Percentiles rank a stretch among this genome's conserved stretches.
Conservation (phyloP, 2,329 filamentous ascomycete species). For the Colletotrichum lupini region DNA sequence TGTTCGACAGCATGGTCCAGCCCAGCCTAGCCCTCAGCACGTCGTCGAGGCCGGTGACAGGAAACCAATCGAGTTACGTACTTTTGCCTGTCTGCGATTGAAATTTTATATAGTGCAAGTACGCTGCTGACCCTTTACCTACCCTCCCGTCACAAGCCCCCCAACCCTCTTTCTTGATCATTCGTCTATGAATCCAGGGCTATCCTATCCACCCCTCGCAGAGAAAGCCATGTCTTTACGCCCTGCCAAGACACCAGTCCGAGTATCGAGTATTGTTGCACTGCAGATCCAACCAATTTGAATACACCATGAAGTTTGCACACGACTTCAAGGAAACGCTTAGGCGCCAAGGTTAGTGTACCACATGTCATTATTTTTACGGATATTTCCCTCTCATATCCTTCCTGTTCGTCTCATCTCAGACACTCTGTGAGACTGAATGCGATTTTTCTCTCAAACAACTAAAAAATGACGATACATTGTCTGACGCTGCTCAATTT, state of each 20-base stretch:
- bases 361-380: background rate
- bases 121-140: background rate
- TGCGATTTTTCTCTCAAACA: background rate
- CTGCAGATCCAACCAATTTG: background rate
- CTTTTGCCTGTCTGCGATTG: background rate
- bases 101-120: slow-evolving; percentile 22
- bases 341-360: slow-evolving; percentile 63
- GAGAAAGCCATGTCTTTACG: slow-evolving; percentile 8
- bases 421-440: background rate
- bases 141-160: background rate
- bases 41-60: background rate
- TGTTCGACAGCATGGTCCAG: background rate
- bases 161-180: background rate
- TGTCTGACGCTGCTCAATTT: background rate
- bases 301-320: slow-evolving; percentile 81
- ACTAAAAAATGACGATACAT: background rate
- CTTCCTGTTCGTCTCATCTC: background rate
- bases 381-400: background rate
- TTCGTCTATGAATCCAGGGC: background rate
- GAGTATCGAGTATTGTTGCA: background rate
- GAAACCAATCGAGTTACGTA: slow-evolving; percentile 2
- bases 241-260: slow-evolving; percentile 4
- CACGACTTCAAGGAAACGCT: slow-evolving; percentile 80
- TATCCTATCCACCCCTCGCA: background rate
- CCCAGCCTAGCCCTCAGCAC: background rate